These are phyloP conservation scores for Saccharomyces hybrid DNA, from an alignment of 1,139 yeast genomes.

Conservation along the genomic window DNA sequence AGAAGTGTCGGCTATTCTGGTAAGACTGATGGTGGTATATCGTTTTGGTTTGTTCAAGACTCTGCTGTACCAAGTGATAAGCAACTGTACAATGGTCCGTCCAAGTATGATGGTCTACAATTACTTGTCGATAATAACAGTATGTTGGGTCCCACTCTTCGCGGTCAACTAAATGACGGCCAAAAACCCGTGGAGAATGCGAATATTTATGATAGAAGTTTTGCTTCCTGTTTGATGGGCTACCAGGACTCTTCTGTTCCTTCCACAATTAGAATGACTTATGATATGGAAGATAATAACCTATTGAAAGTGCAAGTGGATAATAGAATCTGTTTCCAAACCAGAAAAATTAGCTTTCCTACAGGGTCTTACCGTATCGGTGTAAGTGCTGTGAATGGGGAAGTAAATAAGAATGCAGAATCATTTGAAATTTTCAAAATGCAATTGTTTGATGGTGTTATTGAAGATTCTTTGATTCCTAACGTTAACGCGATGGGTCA, in stretches of 20 bases:
- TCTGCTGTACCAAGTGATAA: slow-evolving; percentile 17
- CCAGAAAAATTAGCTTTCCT: slow-evolving; percentile 39
- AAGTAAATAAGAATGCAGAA: slow-evolving; percentile 33
- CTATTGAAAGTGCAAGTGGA: slow-evolving; percentile 60
- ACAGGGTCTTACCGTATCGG: slow-evolving; percentile 38
- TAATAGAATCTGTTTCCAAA: slow-evolving; percentile 62
- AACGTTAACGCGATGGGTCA: slow-evolving; percentile 49
- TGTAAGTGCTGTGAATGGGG: slow-evolving; percentile 42
- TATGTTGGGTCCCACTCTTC: slow-evolving; percentile 39
- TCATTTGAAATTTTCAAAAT: slow-evolving; percentile 53
- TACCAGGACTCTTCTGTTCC: slow-evolving; percentile 67
- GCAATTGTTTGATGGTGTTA: slow-evolving; percentile 45
- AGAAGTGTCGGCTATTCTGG: slow-evolving; percentile 4
- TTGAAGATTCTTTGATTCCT: slow-evolving; percentile 49
- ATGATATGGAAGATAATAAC: slow-evolving; percentile 37
- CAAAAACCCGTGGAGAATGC: slow-evolving; percentile 19
- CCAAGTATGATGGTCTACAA: slow-evolving; percentile 53
- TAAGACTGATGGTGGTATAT: slow-evolving; percentile 19
- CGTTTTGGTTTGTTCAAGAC: slow-evolving; percentile 29
- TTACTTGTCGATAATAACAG: slow-evolving; percentile 45
- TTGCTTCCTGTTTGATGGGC: slow-evolving; percentile 51
- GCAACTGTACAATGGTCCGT: slow-evolving; percentile 23
- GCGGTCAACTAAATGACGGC: slow-evolving; percentile 51
- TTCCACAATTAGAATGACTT: slow-evolving; percentile 55
- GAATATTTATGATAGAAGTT: slow-evolving; percentile 31